phyloP scores from a whole-genome alignment of 306 rosid genomes.

The Prunus mume region DNA sequence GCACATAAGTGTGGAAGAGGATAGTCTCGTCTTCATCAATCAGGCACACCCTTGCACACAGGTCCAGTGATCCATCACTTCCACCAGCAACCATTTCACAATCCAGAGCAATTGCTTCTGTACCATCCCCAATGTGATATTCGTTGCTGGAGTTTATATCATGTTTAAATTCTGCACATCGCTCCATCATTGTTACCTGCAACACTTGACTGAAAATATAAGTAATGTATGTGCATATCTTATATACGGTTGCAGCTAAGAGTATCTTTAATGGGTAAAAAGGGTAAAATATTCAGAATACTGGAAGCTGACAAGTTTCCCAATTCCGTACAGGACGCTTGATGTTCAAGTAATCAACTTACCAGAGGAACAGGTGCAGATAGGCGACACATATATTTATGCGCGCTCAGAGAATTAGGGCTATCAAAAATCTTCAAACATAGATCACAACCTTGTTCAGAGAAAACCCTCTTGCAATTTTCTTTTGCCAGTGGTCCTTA shows the following conservation, averaged over 20 bases:
- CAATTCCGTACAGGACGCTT: neutral
- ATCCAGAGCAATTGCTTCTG: conserved; percentile 63
- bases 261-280: conserved; percentile 12
- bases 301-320: neutral
- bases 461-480: conserved; percentile 47
- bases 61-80: conserved; percentile 76
- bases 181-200: conserved; percentile 46
- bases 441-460: conserved; percentile 59
- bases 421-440: conserved; percentile 55
- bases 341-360: conserved; percentile 26
- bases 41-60: conserved; percentile 78
- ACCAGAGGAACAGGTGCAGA: conserved; percentile 54
- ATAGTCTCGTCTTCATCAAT: conserved; percentile 75
- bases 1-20: conserved; percentile 62
- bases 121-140: conserved; percentile 22
- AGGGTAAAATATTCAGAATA: neutral
- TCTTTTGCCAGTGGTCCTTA: conserved; percentile 66
- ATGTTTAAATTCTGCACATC: conserved; percentile 24
- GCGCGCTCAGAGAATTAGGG: conserved; percentile 44
- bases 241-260: neutral
- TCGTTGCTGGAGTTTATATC: conserved; percentile 27
- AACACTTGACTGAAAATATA: conserved; percentile 27
- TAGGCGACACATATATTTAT: conserved; percentile 43
- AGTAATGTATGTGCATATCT: conserved; percentile 12
- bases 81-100: conserved; percentile 95